These are phyloP conservation scores for Mycena metata DNA, from an alignment of 768 basidiomycete species.

Conservation along the genomic window DNA sequence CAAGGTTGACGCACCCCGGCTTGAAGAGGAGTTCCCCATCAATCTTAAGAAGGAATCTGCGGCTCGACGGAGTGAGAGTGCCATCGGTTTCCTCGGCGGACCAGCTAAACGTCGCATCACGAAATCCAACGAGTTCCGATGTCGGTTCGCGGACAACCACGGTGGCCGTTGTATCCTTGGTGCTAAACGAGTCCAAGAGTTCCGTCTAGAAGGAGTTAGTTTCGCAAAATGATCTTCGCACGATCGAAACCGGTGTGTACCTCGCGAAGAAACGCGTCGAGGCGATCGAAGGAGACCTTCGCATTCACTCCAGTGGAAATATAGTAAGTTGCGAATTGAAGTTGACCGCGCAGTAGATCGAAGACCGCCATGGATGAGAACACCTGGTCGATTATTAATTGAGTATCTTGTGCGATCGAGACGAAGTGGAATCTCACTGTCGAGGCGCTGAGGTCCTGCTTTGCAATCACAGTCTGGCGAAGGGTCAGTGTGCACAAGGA, in stretches of 20 bases:
- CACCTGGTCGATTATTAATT: conserved; percentile 42
- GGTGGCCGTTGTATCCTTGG: conserved; percentile 39
- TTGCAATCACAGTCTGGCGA: conserved; percentile 54
- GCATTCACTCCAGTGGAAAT: conserved; percentile 50
- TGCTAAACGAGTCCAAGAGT: conserved; percentile 58
- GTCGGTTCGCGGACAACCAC: conserved; percentile 2
- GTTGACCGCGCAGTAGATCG: conserved; percentile 67
- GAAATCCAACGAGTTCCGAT: conserved; percentile 61
- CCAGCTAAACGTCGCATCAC: conserved; percentile 71
- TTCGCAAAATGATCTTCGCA: too few relatives aligned
- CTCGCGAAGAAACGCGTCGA: conserved; percentile 56
- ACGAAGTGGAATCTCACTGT: conserved; percentile 20
- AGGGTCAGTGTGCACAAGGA: conserved; percentile 14
- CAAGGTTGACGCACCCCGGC: conserved; percentile 65
- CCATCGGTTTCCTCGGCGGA: conserved; percentile 47
- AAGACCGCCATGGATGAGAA: conserved; percentile 73
- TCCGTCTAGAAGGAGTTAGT: conserved; percentile 51
- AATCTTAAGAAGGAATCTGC: conserved; percentile 64
- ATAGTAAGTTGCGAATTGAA: conserved; percentile 54
- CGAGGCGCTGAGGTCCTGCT: conserved; percentile 55
- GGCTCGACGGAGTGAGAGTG: conserved; percentile 54
- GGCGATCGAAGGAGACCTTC: conserved; percentile 76
- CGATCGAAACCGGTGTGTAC: conserved; percentile 32
- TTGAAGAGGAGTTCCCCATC: conserved; percentile 70
- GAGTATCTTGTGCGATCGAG: too few relatives aligned